Evolutionary conservation across 768 basidiomycete species (phyloP), one percentile per base, ranked within the genome.

Genomic region (Termitomyces sp.): DNA sequence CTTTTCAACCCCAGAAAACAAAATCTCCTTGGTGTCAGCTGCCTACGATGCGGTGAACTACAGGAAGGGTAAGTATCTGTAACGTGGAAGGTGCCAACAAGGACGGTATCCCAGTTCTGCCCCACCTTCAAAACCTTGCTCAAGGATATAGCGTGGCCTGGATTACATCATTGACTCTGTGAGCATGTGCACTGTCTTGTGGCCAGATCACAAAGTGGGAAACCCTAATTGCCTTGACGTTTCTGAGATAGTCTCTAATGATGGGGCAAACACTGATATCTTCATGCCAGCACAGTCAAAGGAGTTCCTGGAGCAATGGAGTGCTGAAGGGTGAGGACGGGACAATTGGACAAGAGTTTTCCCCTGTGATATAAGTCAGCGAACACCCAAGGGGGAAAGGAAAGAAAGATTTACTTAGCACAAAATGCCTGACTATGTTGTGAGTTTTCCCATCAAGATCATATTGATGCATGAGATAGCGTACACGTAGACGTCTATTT

Each of bases 401-500:
- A 20, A 39, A n/a, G 56, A 57, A 22, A 16, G 20, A 66, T 75
- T 42, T 51, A 84, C 83, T 69, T 7, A 81, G 60, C 13, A 88
- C 82, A 25, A 80, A 73, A 51, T 73, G 71, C 27, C 73, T 72
- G 25, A 88, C 80, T 1, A 73, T 68, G 6, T 75, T 72, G 50
- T 86, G 48, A 85, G 66, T 52, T 79, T 76, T 5, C 85, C 86
- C 70, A 83, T 80, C 0, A 78, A 76, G 25, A 87, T 67, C 49
- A 88, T 79, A 64, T 88, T 86, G 7, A 83, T 68, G 53, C 85
- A 88, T 40, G 76, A 74, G 51, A 90, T 83, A 0, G 83, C 82
- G 62, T 80, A 91, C 2, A 87, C 79, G 51, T 88, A 91, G 5
- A 89, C 79, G 62, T 90, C 88, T 45, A 77, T 78, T 32, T 80